phyloP scores from a whole-genome alignment of 2,329 filamentous ascomycete genomes.

The Helotiales sp. region DNA sequence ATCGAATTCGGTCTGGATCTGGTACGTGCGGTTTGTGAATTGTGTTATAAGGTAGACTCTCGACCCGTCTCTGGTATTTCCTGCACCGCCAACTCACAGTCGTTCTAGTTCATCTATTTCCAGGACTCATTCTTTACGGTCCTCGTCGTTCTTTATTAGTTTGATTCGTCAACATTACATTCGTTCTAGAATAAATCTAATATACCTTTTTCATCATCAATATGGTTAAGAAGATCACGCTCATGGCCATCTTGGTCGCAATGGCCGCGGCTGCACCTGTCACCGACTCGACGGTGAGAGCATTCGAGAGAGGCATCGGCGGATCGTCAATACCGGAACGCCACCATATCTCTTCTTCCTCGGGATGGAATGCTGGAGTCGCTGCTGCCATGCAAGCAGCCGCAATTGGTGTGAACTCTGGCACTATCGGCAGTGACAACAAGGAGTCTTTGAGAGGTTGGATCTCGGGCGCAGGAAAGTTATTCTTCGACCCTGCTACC shows the following conservation, averaged over 20 bases:
- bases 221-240: conserved; percentile 3
- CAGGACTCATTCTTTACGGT: not conserved
- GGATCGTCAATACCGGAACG: not conserved
- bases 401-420: not conserved
- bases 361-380: conserved; percentile 1
- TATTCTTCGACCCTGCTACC: conserved; percentile 1
- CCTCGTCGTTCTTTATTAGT: not conserved
- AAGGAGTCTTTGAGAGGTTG: not conserved
- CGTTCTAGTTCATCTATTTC: not conserved
- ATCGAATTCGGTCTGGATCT: not conserved
- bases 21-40: not conserved
- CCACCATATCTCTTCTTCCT: not conserved
- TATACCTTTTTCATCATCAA: not conserved
- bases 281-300: too few species aligned
- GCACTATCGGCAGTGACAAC: not conserved
- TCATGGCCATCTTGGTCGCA: conserved; percentile 5
- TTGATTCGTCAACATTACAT: not conserved
- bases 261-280: conserved; percentile 2
- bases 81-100: not conserved
- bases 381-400: conserved; percentile 1
- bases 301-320: too few species aligned
- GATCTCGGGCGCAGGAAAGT: not conserved
- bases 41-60: not conserved
- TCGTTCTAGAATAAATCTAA: not conserved
- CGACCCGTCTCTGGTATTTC: not conserved